A percentile compares a stretch with the other conserved stretches of the same genome.
Evolutionary conservation across 108 stramenopile genomes (phyloP).

Genomic region (Cyclotella distinguenda): DNA sequence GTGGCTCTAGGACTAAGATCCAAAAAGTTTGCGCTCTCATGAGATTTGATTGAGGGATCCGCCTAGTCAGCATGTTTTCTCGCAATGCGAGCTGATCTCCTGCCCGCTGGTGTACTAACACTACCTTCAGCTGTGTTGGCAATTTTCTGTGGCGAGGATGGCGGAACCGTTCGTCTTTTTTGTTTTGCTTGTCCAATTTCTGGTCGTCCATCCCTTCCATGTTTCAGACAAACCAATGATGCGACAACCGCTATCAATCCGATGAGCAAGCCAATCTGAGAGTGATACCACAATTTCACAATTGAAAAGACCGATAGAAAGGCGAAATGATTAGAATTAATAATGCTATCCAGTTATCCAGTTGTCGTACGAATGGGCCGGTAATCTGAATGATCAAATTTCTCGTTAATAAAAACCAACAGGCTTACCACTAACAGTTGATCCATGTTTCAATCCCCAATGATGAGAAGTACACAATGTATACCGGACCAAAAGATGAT

Average conservation of each 20-base stretch:
- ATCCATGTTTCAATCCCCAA: no score
- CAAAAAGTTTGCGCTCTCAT: constrained; percentile 1
- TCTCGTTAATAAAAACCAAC: not conserved
- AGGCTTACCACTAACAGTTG: not conserved
- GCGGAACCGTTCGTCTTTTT: not conserved
- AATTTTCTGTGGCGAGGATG: not conserved
- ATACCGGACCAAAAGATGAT: no score
- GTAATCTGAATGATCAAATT: not conserved
- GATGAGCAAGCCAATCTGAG: constrained; percentile 16
- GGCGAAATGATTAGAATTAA: not conserved
- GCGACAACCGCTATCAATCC: constrained; percentile 10
- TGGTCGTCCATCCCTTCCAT: not conserved
- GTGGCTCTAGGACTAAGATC: no score
- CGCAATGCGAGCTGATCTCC: constrained; percentile 64
- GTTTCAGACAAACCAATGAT: constrained; percentile 5
- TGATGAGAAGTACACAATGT: no score
- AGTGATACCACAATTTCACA: not conserved
- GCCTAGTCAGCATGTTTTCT: constrained; percentile 11
- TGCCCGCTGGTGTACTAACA: constrained; percentile 53
- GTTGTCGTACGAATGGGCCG: not conserved
- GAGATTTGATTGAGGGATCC: not conserved
- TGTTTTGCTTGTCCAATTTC: not conserved
- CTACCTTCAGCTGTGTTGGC: constrained; percentile 34
- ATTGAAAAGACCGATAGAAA: not conserved
- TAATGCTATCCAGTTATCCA: not conserved